phyloP scores from a whole-genome alignment of 225 moss, liverwort and hornwort genomes.

The Straminergon stramineum region DNA sequence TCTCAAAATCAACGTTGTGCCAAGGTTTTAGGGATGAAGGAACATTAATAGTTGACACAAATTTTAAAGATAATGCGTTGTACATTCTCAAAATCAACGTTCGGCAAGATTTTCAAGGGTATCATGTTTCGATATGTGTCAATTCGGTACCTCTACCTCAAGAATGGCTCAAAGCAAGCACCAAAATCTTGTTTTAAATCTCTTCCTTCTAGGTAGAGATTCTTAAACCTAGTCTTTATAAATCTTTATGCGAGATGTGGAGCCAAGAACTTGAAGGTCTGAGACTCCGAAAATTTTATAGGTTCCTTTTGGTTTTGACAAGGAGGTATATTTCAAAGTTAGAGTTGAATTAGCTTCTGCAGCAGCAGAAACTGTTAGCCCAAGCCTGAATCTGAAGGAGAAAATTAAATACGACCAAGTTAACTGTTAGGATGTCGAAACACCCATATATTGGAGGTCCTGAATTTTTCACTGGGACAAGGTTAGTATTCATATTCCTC shows the following conservation, averaged over 20 bases:
- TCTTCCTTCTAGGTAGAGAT: neutral
- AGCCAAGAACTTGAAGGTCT: neutral
- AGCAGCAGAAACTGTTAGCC: neutral
- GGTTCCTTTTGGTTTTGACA: neutral
- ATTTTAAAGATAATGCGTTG: neutral
- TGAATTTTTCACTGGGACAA: neutral
- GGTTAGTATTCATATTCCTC: neutral
- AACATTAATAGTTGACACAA: neutral
- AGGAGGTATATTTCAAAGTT: neutral
- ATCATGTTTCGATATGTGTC: neutral
- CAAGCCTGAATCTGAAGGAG: neutral
- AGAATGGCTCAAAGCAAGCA: neutral
- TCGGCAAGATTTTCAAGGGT: neutral
- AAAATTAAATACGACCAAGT: neutral
- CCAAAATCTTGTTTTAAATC: neutral
- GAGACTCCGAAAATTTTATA: neutral
- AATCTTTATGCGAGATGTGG: neutral
- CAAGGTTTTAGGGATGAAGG: neutral
- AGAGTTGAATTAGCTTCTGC: neutral
- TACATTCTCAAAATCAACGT: neutral
- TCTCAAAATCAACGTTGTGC: no score
- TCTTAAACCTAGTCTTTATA: neutral
- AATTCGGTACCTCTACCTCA: neutral
- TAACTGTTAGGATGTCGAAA: neutral
- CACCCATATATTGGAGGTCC: neutral